phyloP scores from a whole-genome alignment of 306 rosid genomes.

The Ziziphus jujuba region DNA sequence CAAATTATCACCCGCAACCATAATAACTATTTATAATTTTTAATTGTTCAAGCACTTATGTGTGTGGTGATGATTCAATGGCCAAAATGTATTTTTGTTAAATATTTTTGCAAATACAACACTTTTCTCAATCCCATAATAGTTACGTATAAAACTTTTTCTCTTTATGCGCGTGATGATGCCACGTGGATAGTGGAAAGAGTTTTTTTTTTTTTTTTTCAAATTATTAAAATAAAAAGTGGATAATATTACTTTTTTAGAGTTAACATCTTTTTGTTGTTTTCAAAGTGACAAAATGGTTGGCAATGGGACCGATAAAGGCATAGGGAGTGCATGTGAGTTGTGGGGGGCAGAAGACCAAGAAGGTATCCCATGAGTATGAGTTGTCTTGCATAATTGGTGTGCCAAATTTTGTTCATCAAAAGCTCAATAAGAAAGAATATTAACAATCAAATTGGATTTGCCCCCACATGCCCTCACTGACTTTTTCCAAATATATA shows the following conservation, averaged over 20 bases:
- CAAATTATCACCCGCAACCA: no score
- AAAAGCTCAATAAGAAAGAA: not conserved
- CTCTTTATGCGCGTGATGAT: no score
- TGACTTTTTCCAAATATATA: no score
- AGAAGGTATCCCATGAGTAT: conserved; percentile 36
- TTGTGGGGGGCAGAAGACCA: conserved; percentile 8
- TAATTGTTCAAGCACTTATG: no score
- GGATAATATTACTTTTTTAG: not conserved
- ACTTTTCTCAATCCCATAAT: no score
- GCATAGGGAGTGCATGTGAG: conserved; percentile 41
- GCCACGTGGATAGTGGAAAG: no score
- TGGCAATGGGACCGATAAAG: conserved; percentile 20
- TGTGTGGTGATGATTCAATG: no score
- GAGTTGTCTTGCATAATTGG: conserved; percentile 43
- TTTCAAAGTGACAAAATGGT: conserved; percentile 18
- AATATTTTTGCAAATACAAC: no score
- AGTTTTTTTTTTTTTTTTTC: not conserved
- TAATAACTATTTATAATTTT: no score
- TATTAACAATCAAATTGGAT: not conserved
- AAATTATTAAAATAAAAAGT: not conserved
- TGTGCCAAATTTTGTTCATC: not conserved
- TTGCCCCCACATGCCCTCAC: no score
- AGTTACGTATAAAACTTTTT: no score
- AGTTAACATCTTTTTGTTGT: conserved; percentile 2
- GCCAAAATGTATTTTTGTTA: no score